Conservation (phyloP, 768 basidiomycete species). For the Kwoniella dejecticola region DNA sequence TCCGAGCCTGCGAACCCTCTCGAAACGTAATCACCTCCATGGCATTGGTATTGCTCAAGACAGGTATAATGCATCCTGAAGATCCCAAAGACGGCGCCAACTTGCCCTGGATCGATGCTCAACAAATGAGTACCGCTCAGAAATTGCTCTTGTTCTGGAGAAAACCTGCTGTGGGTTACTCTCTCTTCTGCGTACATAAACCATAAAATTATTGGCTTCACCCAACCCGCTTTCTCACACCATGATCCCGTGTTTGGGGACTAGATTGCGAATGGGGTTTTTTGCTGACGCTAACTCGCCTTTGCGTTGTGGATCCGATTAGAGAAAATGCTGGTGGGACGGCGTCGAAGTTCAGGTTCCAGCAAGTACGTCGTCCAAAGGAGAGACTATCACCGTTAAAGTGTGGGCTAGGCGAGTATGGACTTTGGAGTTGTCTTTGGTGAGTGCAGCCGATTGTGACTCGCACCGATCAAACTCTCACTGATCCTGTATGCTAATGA, state of each 20-base stretch:
- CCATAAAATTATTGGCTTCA: too few relatives aligned
- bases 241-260: too few relatives aligned
- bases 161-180: slow-evolving; percentile 92
- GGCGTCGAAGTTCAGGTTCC: slow-evolving; percentile 86
- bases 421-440: slow-evolving; percentile 95
- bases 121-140: slow-evolving; percentile 96
- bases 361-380: slow-evolving; percentile 59
- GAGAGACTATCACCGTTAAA: slow-evolving; percentile 66
- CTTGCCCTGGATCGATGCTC: slow-evolving; percentile 79
- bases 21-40: slow-evolving; percentile 98
- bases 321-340: slow-evolving; percentile 99
- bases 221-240: too few relatives aligned
- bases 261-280: too few relatives aligned
- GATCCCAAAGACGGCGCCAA: slow-evolving; percentile 15
- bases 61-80: slow-evolving; percentile 77
- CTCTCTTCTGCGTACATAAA: background rate
- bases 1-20: slow-evolving; percentile 89
- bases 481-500: too few relatives aligned
- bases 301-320: too few relatives aligned
- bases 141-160: slow-evolving; percentile 97
- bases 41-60: slow-evolving; percentile 94
- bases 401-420: slow-evolving; percentile 97
- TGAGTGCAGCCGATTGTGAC: slow-evolving; percentile 55
- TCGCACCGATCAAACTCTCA: too few relatives aligned
- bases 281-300: too few relatives aligned